Conservation (phyloP, 805 yeast species). For the Sporopachydermia quercuum region DNA sequence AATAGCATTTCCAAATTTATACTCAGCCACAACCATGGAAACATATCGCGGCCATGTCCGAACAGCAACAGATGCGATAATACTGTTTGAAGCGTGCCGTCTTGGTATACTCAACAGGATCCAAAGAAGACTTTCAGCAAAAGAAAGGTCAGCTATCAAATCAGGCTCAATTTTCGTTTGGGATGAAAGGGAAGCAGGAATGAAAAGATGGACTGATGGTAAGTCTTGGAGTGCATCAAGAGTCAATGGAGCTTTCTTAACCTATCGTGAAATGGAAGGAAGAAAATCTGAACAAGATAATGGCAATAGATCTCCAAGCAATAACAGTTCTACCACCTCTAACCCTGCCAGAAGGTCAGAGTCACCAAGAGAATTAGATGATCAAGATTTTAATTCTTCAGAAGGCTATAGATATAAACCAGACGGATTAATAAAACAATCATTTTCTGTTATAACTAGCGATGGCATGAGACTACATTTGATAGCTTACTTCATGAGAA, state of each 20-base stretch:
- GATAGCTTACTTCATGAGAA: constrained; percentile 35
- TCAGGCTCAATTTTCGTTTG: constrained; percentile 55
- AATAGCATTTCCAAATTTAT: too few relatives aligned
- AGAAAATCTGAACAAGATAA: constrained; percentile 10
- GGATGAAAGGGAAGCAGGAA: constrained; percentile 58
- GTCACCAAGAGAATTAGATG: constrained; percentile 5
- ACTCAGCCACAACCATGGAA: constrained; percentile 30
- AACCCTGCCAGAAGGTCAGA: neutral
- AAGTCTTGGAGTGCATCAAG: constrained; percentile 60
- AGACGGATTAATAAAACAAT: constrained; percentile 49
- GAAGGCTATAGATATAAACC: constrained; percentile 27
- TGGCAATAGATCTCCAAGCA: constrained; percentile 2
- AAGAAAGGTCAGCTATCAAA: constrained; percentile 36
- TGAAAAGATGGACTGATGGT: constrained; percentile 73
- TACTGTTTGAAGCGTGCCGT: constrained; percentile 51
- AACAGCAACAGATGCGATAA: constrained; percentile 45
- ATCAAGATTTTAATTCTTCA: constrained; percentile 1
- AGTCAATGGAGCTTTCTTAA: constrained; percentile 47
- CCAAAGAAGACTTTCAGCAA: constrained; percentile 39
- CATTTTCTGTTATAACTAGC: constrained; percentile 40
- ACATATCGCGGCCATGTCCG: constrained; percentile 48
- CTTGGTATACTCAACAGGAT: constrained; percentile 41
- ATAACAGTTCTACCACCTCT: constrained; percentile 8
- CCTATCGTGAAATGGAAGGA: constrained; percentile 45
- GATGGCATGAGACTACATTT: constrained; percentile 42